Evolutionary conservation across 176 grass and related monocot species (phyloP).

Genomic region (Metroxylon sagu): DNA sequence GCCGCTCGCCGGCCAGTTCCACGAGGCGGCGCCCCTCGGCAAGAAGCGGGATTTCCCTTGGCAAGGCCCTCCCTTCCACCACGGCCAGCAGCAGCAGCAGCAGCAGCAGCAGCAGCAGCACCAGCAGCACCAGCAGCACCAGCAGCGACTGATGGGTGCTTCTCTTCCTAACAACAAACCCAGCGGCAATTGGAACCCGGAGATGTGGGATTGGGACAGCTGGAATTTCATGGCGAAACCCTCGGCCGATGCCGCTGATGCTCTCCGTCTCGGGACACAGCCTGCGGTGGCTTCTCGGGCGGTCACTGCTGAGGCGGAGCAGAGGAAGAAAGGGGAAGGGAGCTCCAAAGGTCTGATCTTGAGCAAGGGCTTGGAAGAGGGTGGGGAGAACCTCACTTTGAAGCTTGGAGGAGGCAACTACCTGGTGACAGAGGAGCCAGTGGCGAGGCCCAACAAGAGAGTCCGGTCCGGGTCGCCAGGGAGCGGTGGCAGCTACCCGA

Average conservation of each 20-base stretch:
- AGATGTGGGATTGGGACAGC: conserved; percentile 91
- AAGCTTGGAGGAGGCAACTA: conserved; percentile 37
- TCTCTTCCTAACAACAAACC: conserved; percentile 3
- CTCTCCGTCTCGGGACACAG: conserved; percentile 11
- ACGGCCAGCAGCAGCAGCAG: background rate
- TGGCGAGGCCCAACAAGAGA: conserved; percentile 54
- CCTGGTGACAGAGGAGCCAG: conserved; percentile 24
- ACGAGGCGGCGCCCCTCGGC: conserved; percentile 8
- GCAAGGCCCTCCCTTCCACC: background rate
- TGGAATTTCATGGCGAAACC: conserved; percentile 49
- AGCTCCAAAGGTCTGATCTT: conserved; percentile 1
- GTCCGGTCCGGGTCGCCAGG: conserved; percentile 75
- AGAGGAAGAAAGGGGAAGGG: conserved; percentile 6
- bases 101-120: conserved; percentile 18
- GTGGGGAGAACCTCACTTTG: conserved; percentile 28
- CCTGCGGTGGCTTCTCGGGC: background rate
- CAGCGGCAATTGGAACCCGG: conserved; percentile 66
- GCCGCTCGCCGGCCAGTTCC: conserved; percentile 40
- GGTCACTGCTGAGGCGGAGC: conserved; percentile 2
- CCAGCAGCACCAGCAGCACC: conserved; percentile 16
- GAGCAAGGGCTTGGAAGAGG: conserved; percentile 6
- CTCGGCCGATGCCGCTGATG: conserved; percentile 17
- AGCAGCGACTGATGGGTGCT: conserved; percentile 21
- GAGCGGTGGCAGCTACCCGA: conserved; percentile 52
- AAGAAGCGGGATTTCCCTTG: conserved; percentile 33